A percentile compares a stretch with the other conserved stretches of the same genome.
Conservation (phyloP, 495 filamentous ascomycete genomes). For the Hypomontagnella monticulosa region DNA sequence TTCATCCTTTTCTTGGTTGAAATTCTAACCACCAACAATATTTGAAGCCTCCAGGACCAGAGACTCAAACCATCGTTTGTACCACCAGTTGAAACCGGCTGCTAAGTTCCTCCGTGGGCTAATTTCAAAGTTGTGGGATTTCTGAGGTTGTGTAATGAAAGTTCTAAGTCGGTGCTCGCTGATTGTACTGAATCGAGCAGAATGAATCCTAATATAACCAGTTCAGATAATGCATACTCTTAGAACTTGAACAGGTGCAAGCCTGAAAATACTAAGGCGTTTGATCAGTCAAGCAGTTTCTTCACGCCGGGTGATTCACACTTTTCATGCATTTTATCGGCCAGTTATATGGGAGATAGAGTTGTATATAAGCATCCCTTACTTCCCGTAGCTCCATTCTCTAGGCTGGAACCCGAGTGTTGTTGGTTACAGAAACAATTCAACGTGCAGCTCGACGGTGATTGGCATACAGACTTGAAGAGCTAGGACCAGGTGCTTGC, state of each 20-base stretch:
- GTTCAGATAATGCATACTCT: neutral
- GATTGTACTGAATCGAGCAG: neutral
- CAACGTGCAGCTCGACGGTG: conserved; percentile 4
- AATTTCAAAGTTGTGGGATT: neutral
- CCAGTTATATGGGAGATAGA: neutral
- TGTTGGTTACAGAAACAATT: conserved; percentile 21
- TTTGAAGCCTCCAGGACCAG: neutral
- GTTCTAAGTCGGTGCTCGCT: neutral
- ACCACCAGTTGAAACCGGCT: neutral
- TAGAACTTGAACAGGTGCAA: neutral
- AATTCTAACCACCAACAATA: neutral
- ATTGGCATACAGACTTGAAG: neutral
- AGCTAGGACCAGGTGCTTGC: neutral
- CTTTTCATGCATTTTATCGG: neutral
- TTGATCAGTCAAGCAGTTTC: neutral
- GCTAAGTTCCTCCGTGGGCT: neutral
- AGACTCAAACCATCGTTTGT: neutral
- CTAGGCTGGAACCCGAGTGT: neutral
- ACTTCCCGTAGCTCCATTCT: conserved; percentile 2
- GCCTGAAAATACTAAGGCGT: neutral
- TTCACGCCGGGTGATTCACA: conserved; percentile 4
- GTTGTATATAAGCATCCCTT: conserved; percentile 3
- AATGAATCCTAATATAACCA: neutral
- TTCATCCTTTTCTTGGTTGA: conserved; percentile 9
- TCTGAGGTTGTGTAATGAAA: no score